Conservation (phyloP, 139 green algal species). For the Pseudopediastrum boryanum region DNA sequence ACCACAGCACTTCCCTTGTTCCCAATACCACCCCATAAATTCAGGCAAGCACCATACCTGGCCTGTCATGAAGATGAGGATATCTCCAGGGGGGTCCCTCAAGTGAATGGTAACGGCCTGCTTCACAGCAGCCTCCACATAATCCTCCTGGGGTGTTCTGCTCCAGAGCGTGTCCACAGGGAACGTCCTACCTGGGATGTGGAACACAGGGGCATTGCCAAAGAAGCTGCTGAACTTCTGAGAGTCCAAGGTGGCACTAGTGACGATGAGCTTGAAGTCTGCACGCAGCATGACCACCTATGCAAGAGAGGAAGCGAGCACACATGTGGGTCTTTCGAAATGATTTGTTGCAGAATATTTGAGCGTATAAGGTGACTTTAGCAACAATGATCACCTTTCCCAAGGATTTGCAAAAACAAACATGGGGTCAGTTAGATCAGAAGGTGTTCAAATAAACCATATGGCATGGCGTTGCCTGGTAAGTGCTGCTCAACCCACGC, state of each 20-base stretch:
- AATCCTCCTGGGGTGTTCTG: slow-evolving; percentile 93
- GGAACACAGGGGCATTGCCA: slow-evolving; percentile 87
- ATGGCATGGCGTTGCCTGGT: too few species aligned
- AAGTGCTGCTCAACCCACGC: too few species aligned
- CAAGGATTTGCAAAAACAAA: too few species aligned
- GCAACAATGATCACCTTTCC: too few species aligned
- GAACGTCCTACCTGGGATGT: slow-evolving; percentile 97
- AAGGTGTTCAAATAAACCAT: too few species aligned
- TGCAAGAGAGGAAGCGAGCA: neutral
- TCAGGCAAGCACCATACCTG: slow-evolving; percentile 6
- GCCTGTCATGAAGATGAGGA: slow-evolving; percentile 99
- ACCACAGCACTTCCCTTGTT: too few species aligned
- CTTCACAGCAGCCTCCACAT: slow-evolving; percentile 97
- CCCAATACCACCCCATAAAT: too few species aligned
- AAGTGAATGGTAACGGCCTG: slow-evolving; percentile 93
- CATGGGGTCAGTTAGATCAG: too few species aligned
- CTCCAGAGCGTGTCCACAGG: slow-evolving; percentile 94
- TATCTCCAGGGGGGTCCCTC: slow-evolving; percentile 87
- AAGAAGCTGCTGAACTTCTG: slow-evolving; percentile 92
- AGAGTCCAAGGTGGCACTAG: slow-evolving; percentile 92
- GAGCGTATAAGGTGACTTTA: too few species aligned
- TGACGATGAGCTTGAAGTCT: slow-evolving; percentile 98
- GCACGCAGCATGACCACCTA: slow-evolving; percentile 78
- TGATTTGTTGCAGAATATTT: too few species aligned
- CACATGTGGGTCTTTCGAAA: too few species aligned